Conservation (phyloP, 805 yeast genomes). For the Dipodascopsis uninucleata region DNA sequence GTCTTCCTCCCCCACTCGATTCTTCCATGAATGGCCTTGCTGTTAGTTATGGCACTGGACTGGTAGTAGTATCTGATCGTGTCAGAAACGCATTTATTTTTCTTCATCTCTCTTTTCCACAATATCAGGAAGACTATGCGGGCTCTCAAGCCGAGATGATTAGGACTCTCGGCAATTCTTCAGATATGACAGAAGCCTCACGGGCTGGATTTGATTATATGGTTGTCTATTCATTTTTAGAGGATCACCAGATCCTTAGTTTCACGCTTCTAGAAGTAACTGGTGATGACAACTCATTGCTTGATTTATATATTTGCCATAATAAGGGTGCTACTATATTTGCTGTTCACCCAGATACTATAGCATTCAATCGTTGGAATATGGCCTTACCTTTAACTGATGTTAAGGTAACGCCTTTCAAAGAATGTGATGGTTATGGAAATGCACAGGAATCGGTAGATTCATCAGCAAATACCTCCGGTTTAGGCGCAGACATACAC, state of each 20-base stretch:
- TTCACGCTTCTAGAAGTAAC: conserved; percentile 15
- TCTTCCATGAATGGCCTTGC: conserved; percentile 1
- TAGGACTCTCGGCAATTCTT: conserved; percentile 1
- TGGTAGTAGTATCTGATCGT: conserved; percentile 18
- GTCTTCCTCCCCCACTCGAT: conserved; percentile 12
- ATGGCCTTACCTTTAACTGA: conserved; percentile 5
- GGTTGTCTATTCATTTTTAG: conserved; percentile 5
- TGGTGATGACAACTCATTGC: conserved; percentile 7
- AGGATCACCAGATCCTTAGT: conserved; percentile 10
- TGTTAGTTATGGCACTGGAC: conserved; percentile 11
- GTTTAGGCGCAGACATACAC: background rate
- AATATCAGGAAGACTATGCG: background rate
- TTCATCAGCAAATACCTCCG: background rate
- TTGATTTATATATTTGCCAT: conserved; percentile 21
- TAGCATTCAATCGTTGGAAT: conserved; percentile 16
- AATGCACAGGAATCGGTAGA: background rate
- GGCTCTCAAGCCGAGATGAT: conserved; percentile 16
- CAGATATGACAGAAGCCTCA: background rate
- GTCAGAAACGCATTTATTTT: conserved; percentile 19
- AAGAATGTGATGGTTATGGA: background rate
- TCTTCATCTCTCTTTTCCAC: conserved; percentile 16
- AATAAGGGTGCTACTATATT: conserved; percentile 21
- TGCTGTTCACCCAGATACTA: conserved; percentile 9
- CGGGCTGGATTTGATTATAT: conserved; percentile 15
- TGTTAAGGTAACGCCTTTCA: conserved; percentile 1